phyloP scores from a whole-genome alignment of 2,329 filamentous ascomycete genomes.

The Colletotrichum zoysiae region DNA sequence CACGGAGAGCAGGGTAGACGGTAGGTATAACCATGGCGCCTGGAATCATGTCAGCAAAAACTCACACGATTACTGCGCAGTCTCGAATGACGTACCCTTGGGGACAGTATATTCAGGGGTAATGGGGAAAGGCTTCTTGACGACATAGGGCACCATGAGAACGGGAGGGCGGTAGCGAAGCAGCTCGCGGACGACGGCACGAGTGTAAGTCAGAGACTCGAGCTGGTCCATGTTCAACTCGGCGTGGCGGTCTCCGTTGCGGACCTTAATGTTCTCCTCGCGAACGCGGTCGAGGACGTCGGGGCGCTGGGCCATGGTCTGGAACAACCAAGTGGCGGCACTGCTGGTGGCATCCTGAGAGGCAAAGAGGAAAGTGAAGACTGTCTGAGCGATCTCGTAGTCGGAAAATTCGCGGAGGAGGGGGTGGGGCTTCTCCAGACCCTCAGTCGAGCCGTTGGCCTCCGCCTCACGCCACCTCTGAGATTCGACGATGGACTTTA shows the following conservation, averaged over 20 bases:
- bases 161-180: conserved; percentile 96
- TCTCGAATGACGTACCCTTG: conserved; percentile 70
- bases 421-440: conserved; percentile 83
- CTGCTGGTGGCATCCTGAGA: conserved; percentile 97
- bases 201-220: conserved; percentile 89
- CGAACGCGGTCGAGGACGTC: conserved; percentile 90
- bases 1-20: conserved; percentile 89
- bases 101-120: conserved; percentile 89
- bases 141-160: conserved; percentile 95
- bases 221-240: conserved; percentile 85
- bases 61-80: background rate
- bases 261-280: conserved; percentile 85
- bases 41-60: conserved; percentile 44
- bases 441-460: conserved; percentile 77
- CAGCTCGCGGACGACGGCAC: conserved; percentile 90
- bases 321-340: conserved; percentile 94
- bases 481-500: conserved; percentile 88
- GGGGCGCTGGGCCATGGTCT: conserved; percentile 93
- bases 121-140: conserved; percentile 95
- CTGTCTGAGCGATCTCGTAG: conserved; percentile 90
- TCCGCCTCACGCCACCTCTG: conserved; percentile 84
- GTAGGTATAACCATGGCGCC: conserved; percentile 95
- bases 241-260: conserved; percentile 79
- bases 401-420: conserved; percentile 89
- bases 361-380: conserved; percentile 97